phyloP scores from a whole-genome alignment of 192 early-diverging fungal genomes.

The Cladochytrium replicatum region DNA sequence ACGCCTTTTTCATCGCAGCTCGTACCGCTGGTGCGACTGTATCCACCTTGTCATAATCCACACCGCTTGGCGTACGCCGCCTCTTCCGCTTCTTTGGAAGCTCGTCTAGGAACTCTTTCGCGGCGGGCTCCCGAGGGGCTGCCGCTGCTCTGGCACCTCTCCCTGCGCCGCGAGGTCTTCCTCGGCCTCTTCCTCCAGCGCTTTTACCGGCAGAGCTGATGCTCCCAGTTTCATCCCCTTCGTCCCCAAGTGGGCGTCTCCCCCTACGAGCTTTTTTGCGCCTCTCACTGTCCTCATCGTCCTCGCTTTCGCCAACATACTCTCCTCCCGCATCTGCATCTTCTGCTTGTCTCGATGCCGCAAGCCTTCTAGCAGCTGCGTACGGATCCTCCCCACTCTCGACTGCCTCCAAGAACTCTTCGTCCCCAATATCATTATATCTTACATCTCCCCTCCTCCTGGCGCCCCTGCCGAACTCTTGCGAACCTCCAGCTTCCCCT shows the following conservation, averaged over 20 bases:
- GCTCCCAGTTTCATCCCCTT: slow-evolving; percentile 7
- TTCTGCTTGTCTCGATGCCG: slow-evolving; percentile 33
- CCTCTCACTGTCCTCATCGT: slow-evolving; percentile 19
- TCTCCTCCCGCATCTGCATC: slow-evolving; percentile 34
- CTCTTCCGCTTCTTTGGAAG: slow-evolving; percentile 13
- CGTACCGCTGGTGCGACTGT: slow-evolving; percentile 36
- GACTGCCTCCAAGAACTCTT: slow-evolving; percentile 74
- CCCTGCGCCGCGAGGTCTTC: slow-evolving; percentile 7
- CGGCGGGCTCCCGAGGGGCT: slow-evolving; percentile 2
- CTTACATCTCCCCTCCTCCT: slow-evolving; percentile 51
- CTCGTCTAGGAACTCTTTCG: neutral
- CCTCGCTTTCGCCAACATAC: slow-evolving; percentile 27
- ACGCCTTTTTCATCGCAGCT: slow-evolving; percentile 43
- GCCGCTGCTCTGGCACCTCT: slow-evolving; percentile 4
- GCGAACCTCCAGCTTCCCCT: slow-evolving; percentile 32
- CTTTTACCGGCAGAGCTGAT: slow-evolving; percentile 24
- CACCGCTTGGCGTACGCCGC: slow-evolving; percentile 15
- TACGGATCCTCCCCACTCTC: slow-evolving; percentile 23
- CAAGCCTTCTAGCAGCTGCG: slow-evolving; percentile 21
- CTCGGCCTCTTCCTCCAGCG: slow-evolving; percentile 1
- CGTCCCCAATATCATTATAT: slow-evolving; percentile 83
- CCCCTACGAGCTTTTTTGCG: slow-evolving; percentile 27
- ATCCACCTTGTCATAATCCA: slow-evolving; percentile 42
- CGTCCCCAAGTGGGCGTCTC: slow-evolving; percentile 7
- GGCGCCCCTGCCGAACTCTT: slow-evolving; percentile 60